These are phyloP conservation scores for Melanogaster broomeanus DNA, from an alignment of 768 basidiomycete genomes.

Conservation along the genomic window DNA sequence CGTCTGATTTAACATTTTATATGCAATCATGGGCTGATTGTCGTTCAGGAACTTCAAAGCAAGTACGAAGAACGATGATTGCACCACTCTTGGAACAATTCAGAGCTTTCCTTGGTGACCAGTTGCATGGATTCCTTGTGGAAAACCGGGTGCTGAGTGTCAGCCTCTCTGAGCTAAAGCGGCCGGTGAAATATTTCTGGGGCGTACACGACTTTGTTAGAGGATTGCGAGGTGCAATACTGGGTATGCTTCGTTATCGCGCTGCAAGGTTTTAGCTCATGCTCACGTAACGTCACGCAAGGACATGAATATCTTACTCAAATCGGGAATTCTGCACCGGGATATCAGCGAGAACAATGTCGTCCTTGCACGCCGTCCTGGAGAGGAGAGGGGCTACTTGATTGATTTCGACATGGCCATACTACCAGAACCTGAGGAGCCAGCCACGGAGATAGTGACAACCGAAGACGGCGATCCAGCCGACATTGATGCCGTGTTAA, in stretches of 20 bases:
- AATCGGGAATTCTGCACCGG: constrained; percentile 29
- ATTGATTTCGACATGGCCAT: constrained; percentile 32
- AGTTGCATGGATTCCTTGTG: neutral
- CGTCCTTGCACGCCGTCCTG: constrained; percentile 20
- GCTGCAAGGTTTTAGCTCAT: neutral
- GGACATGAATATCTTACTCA: constrained; percentile 17
- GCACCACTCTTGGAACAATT: constrained; percentile 5
- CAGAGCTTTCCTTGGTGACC: constrained; percentile 1
- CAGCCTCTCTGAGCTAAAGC: constrained; percentile 5
- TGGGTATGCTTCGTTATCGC: constrained; percentile 4
- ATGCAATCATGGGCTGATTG: too few relatives aligned
- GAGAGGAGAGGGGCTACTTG: constrained; percentile 25
- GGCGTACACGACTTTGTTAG: constrained; percentile 19
- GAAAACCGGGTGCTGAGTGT: constrained; percentile 6
- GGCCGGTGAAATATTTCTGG: constrained; percentile 16
- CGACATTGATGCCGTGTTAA: neutral
- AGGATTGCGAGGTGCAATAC: constrained; percentile 11
- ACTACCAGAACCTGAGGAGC: neutral
- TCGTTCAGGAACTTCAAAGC: neutral
- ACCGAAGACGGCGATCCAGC: too few relatives aligned
- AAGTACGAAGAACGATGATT: neutral
- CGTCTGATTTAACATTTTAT: neutral
- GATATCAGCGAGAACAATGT: constrained; percentile 38
- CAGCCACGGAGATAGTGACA: neutral
- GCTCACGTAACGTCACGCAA: neutral